Evolutionary conservation across 2,329 filamentous ascomycete genomes (phyloP), one percentile per base, ranked within the genome.

Genomic region (Karstenula rhodostoma): DNA sequence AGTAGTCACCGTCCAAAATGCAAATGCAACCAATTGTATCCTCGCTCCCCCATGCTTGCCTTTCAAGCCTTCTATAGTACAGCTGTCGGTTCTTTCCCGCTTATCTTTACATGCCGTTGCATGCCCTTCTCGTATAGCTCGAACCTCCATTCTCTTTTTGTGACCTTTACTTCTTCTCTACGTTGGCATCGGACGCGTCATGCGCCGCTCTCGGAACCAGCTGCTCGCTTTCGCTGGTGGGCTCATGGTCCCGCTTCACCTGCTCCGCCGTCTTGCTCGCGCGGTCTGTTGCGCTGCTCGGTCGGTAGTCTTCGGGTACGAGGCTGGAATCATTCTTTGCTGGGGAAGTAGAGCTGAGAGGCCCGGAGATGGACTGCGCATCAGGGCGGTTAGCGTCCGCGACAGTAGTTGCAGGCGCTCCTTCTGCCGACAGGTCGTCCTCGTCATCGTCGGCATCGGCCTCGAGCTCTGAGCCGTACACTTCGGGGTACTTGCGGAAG

Each of bases 401-500:
- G 9, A 27, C n/a, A 7, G 49, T 23, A 33, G 47, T 58, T 17
- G 46, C 49, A 32, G 55, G 19, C 33, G 57, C 44, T 44, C 29
- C 63, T 1, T 69, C 67, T 6, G 64, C 62, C 15, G 67, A 61
- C 70, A 78, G 58, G 69, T 82, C 81, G 48, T 88, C 86, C 22
- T 90, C 88, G 35, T 88, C 87, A 53, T 88, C 86, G 22, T 90
- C 88, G 33, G 88, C 87, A 53, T 96, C 93, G 50, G 93, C 90
- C 35, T 91, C 89, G 19, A 97, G 84, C 77, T 98, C 94, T 46
- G 90, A 86, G 61, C 93, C 94, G 79, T 99, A 99, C 61, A 97
- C 85, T 46, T 98, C 95, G 22, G 95, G 95, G 78, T 97, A 91
- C 77, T 89, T 83, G 70, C 93, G 88, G 86, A 99, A 99, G 84